A percentile compares a stretch with the other conserved stretches of the same genome.
These are phyloP conservation scores for Cinnamomum micranthum DNA, from an alignment of 164 flowering plant genomes.

Conservation along the genomic window DNA sequence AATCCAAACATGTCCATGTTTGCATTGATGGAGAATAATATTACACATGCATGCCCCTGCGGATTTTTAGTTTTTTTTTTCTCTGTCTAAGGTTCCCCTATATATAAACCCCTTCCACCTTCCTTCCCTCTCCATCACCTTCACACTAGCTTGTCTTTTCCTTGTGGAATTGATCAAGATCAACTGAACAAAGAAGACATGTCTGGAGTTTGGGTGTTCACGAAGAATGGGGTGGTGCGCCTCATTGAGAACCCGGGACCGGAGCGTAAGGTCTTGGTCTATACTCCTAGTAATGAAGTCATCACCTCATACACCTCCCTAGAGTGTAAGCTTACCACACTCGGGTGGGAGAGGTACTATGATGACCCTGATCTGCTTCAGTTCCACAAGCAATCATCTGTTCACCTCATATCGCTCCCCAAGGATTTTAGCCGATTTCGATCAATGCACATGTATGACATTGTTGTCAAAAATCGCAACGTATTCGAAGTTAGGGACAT, in stretches of 20 bases:
- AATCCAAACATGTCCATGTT: neutral
- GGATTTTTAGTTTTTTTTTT: neutral
- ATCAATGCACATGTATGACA: constrained; percentile 83
- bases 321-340: constrained; percentile 41
- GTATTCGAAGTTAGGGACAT: constrained; percentile 67
- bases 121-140: neutral
- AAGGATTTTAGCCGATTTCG: constrained; percentile 62
- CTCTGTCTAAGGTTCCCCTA: neutral
- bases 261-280: constrained; percentile 56
- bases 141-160: neutral
- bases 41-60: neutral
- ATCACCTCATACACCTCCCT: constrained; percentile 55
- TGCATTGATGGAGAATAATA: no score
- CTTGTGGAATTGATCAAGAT: neutral
- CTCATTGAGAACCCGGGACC: constrained; percentile 59
- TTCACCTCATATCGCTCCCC: constrained; percentile 83
- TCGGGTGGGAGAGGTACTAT: constrained; percentile 88
- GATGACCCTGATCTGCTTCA: constrained; percentile 74
- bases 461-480: constrained; percentile 73
- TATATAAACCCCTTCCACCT: neutral
- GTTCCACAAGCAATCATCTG: constrained; percentile 69
- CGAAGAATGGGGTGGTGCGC: constrained; percentile 58
- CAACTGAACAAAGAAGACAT: constrained; percentile 15
- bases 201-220: constrained; percentile 96
- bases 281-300: constrained; percentile 49